Percentiles rank a stretch among this genome's conserved stretches.
phyloP scores from a whole-genome alignment of 2,329 filamentous ascomycete species.

The Penicillium oxalicum region DNA sequence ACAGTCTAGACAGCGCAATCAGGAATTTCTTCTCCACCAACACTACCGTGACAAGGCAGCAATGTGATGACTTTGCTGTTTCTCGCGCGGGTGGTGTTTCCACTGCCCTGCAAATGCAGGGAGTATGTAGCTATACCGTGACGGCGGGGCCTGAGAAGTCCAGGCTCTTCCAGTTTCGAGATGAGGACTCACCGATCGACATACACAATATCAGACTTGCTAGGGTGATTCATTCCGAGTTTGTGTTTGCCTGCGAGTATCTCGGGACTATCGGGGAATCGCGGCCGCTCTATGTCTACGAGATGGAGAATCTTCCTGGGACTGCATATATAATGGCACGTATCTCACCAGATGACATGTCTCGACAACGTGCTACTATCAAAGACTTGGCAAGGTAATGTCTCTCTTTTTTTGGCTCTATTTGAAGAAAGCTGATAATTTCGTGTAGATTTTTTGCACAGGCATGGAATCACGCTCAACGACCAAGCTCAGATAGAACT shows the following conservation, averaged over 20 bases:
- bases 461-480: constrained; percentile 13
- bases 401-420: neutral
- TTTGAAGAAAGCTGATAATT: constrained; percentile 5
- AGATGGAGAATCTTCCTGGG: constrained; percentile 14
- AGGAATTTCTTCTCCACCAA: constrained; percentile 8
- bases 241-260: constrained; percentile 15
- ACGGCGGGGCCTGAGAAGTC: constrained; percentile 6
- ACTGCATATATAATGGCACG: constrained; percentile 11
- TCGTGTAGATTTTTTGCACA: constrained; percentile 14
- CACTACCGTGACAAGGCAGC: constrained; percentile 7
- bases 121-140: constrained; percentile 12
- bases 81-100: constrained; percentile 3
- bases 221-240: constrained; percentile 7
- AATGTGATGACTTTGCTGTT: constrained; percentile 10
- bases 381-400: constrained; percentile 15
- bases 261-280: constrained; percentile 10
- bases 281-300: constrained; percentile 13
- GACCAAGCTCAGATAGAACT: constrained; percentile 1
- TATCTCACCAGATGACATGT: constrained; percentile 8
- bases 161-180: constrained; percentile 12
- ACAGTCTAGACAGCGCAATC: constrained; percentile 10
- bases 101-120: constrained; percentile 7
- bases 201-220: constrained; percentile 5
- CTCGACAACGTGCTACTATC: constrained; percentile 9
- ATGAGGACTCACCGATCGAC: constrained; percentile 7